Evolutionary conservation across 345 rosid species (phyloP).

Genomic region (Pseudoturritis turrita): DNA sequence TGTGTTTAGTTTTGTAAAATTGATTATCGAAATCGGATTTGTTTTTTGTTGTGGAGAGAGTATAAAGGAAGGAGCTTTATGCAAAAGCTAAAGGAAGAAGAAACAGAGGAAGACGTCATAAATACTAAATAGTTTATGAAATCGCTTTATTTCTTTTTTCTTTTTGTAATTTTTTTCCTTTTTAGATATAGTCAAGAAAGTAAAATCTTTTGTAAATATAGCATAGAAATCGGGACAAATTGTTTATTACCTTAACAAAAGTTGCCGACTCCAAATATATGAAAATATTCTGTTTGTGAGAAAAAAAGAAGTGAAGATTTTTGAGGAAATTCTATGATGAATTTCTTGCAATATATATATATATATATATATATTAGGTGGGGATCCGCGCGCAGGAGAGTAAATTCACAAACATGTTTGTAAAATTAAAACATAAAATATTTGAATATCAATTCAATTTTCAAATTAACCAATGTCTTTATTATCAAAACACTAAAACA

Average conservation of each 20-base stretch:
- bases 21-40: not conserved
- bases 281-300: too few relatives aligned
- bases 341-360: too few relatives aligned
- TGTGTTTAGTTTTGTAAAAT: not conserved
- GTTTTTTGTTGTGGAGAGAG: not conserved
- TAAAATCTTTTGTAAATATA: not conserved
- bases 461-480: too few relatives aligned
- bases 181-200: not conserved
- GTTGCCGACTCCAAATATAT: not conserved
- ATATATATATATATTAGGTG: too few relatives aligned
- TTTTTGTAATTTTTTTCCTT: not conserved
- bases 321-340: not conserved
- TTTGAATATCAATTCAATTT: too few relatives aligned
- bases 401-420: too few relatives aligned
- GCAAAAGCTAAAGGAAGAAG: not conserved
- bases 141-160: not conserved
- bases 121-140: not conserved
- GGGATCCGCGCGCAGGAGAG: too few relatives aligned
- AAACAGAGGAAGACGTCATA: not conserved
- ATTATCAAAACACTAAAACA: too few relatives aligned
- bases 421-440: too few relatives aligned
- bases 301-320: not conserved
- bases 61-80: not conserved
- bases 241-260: not conserved
- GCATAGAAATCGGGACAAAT: not conserved